These are phyloP conservation scores for Aspergillus phoenicis DNA, from an alignment of 2,329 filamentous ascomycete genomes.

Conservation along the genomic window DNA sequence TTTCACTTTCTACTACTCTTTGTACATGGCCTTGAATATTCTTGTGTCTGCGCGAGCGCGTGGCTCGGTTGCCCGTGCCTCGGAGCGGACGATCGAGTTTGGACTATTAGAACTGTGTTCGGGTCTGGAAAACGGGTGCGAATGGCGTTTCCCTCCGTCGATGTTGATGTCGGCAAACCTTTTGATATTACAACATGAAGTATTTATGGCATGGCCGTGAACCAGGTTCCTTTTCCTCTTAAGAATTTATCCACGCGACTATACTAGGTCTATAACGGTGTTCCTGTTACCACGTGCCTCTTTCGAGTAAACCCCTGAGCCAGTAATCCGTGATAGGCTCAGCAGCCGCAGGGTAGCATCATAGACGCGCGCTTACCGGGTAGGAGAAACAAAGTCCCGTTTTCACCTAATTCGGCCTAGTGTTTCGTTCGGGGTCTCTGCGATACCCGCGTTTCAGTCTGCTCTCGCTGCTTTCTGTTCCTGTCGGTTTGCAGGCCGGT, in stretches of 20 bases:
- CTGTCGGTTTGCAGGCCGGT: slow-evolving; percentile 31
- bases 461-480: slow-evolving; percentile 27
- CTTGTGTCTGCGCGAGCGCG: slow-evolving; percentile 33
- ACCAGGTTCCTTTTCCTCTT: slow-evolving; percentile 14
- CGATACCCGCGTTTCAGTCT: slow-evolving; percentile 39
- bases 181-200: slow-evolving; percentile 36
- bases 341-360: background rate
- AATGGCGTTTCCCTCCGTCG: slow-evolving; percentile 44
- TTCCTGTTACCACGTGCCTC: slow-evolving; percentile 14
- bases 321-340: background rate
- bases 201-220: slow-evolving; percentile 34
- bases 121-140: slow-evolving; percentile 48
- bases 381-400: slow-evolving; percentile 33
- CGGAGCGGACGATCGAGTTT: slow-evolving; percentile 38
- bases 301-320: background rate
- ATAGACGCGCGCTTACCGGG: slow-evolving; percentile 24
- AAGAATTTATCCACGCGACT: background rate
- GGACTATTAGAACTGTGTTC: slow-evolving; percentile 47
- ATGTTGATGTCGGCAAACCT: slow-evolving; percentile 35
- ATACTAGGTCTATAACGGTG: background rate
- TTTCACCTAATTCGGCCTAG: slow-evolving; percentile 38
- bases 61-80: slow-evolving; percentile 28
- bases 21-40: slow-evolving; percentile 48
- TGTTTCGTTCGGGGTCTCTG: slow-evolving; percentile 42
- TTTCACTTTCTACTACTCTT: slow-evolving; percentile 33